These are phyloP conservation scores for Rhodamnia argentea DNA, from an alignment of 345 rosid species.

Conservation along the genomic window DNA sequence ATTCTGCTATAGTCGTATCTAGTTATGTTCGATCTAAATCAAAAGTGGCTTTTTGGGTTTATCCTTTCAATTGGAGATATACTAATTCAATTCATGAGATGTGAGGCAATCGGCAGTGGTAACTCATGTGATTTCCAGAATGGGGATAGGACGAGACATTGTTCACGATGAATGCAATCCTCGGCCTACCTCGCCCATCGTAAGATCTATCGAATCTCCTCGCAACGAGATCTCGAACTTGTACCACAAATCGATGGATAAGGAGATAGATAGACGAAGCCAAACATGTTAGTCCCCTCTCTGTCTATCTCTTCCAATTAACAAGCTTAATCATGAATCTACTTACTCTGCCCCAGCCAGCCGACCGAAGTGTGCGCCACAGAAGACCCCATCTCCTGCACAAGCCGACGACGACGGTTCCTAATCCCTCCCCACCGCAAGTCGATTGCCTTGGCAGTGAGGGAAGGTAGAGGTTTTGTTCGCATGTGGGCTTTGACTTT, in stretches of 20 bases:
- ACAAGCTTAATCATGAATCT: background rate
- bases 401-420: background rate
- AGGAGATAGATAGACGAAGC: background rate
- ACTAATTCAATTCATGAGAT: background rate
- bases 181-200: background rate
- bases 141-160: background rate
- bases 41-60: background rate
- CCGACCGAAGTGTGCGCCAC: background rate
- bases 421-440: background rate
- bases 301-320: background rate
- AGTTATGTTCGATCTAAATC: background rate
- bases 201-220: background rate
- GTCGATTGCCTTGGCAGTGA: background rate
- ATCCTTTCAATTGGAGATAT: background rate
- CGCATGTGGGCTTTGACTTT: conserved; percentile 60
- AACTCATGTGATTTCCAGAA: background rate
- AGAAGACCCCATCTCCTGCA: background rate
- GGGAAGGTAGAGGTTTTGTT: conserved; percentile 14
- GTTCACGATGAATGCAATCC: background rate
- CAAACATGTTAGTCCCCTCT: background rate
- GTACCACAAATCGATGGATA: background rate
- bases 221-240: background rate
- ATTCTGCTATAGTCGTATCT: no score
- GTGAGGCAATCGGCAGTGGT: background rate
- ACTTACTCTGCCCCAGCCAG: background rate